Evolutionary conservation across 2,329 filamentous ascomycete genomes (phyloP).

Genomic region (Fusarium temperatum): DNA sequence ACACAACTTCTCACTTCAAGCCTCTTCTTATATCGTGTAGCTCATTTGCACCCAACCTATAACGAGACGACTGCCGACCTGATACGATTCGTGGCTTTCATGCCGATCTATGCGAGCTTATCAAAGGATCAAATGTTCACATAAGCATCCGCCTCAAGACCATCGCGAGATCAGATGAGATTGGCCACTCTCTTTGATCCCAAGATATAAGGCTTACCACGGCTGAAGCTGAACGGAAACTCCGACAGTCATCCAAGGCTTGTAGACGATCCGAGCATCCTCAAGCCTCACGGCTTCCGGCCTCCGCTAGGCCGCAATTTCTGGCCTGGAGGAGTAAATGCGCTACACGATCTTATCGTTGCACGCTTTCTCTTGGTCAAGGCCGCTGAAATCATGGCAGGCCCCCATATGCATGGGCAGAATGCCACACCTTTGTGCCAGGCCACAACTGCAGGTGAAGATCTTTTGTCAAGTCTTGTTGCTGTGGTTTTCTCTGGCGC

Average conservation of each 20-base stretch:
- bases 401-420: background rate
- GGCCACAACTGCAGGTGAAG: slow-evolving; percentile 22
- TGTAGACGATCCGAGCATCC: slow-evolving; percentile 7
- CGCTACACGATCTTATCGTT: slow-evolving; percentile 28
- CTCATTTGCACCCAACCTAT: background rate
- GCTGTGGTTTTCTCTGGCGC: slow-evolving; percentile 10
- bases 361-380: slow-evolving; percentile 11
- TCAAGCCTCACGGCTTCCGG: slow-evolving; percentile 32
- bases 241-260: slow-evolving; percentile 5
- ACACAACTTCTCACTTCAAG: slow-evolving; percentile 14
- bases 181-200: background rate
- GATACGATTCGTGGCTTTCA: background rate
- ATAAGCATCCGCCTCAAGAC: background rate
- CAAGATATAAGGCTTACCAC: background rate
- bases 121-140: background rate
- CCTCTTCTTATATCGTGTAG: slow-evolving; percentile 13
- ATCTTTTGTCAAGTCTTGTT: slow-evolving; percentile 9
- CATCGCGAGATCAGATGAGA: background rate
- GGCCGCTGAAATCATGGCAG: slow-evolving; percentile 23
- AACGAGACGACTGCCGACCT: background rate
- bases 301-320: slow-evolving; percentile 21
- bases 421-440: slow-evolving; percentile 19
- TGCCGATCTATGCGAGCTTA: background rate
- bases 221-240: background rate
- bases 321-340: background rate